Percentiles rank a stretch among this genome's conserved stretches.
Evolutionary conservation across 129 eudicot species (phyloP).

Genomic region (sunflower (Helianthus annuus)): HanXRQr2.0-SUNRISE NC_035434.2:153036425-153036924

Average conservation of each 20-base stretch:
- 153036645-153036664: constrained; percentile 60
- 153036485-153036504: background rate
- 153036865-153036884: background rate
- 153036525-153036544: constrained; percentile 15
- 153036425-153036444: constrained; percentile 10
- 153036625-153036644: constrained; percentile 60
- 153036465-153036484: background rate
- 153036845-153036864: no score
- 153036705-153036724: constrained; percentile 56
- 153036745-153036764: constrained; percentile 62
- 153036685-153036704: constrained; percentile 83
- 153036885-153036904: background rate
- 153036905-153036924: background rate
- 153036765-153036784: constrained; percentile 74
- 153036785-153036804: constrained; percentile 46
- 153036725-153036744: constrained; percentile 47
- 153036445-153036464: constrained; percentile 9
- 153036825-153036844: background rate
- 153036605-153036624: constrained; percentile 46
- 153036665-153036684: constrained; percentile 52
- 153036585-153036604: constrained; percentile 45
- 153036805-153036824: background rate
- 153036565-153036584: constrained; percentile 43
- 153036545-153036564: constrained; percentile 16
- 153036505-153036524: background rate